phyloP scores from a whole-genome alignment of 148 eudicot genomes.

The Cornus controversa region DNA sequence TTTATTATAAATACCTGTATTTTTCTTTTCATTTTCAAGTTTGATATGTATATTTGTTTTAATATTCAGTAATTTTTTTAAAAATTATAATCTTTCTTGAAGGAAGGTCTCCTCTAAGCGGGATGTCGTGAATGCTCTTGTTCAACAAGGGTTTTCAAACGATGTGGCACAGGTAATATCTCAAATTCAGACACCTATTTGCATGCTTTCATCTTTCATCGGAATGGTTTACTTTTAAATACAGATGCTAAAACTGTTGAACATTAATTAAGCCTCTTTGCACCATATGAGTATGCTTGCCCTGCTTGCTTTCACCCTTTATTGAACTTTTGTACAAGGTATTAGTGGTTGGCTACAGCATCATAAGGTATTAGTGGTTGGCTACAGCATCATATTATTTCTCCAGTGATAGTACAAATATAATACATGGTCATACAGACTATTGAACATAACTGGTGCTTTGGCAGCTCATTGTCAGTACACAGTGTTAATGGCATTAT shows the following conservation, averaged over 20 bases:
- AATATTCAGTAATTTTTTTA: not conserved
- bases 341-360: not conserved
- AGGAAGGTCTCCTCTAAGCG: constrained; percentile 77
- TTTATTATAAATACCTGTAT: not conserved
- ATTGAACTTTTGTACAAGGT: not conserved
- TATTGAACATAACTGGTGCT: no score
- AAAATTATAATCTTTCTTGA: constrained; percentile 23
- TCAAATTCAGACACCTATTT: not conserved
- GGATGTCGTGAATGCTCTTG: constrained; percentile 63
- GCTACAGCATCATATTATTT: not conserved
- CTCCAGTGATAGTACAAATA: not conserved
- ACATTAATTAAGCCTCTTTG: not conserved
- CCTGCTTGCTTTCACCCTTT: not conserved
- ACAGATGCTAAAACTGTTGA: not conserved
- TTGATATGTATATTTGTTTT: not conserved
- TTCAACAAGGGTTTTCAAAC: constrained; percentile 67
- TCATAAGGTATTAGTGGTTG: not conserved
- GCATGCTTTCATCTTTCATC: not conserved
- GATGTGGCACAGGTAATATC: constrained; percentile 82
- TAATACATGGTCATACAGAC: not conserved
- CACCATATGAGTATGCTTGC: not conserved
- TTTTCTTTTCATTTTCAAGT: not conserved
- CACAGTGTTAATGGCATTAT: no score
- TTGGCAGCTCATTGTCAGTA: no score
- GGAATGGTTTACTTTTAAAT: not conserved